Conservation (phyloP, 2,329 filamentous ascomycete species). For the Clarireedia hainanense region DNA sequence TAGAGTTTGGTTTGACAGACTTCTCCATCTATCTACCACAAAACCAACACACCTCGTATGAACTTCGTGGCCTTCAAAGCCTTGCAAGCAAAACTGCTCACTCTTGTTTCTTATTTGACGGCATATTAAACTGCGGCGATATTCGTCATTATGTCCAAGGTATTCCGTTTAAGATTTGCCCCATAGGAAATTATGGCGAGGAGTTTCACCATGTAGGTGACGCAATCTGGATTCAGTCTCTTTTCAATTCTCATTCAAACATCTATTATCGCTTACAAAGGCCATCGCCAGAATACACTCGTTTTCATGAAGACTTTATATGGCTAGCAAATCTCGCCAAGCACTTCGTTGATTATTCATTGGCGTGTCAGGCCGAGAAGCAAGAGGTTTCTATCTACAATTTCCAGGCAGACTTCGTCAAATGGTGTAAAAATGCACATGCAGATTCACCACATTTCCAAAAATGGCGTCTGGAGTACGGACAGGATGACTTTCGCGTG, state of each 20-base stretch:
- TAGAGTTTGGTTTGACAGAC: slow-evolving; percentile 45
- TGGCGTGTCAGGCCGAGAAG: slow-evolving; percentile 11
- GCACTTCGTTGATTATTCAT: slow-evolving; percentile 58
- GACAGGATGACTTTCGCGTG: slow-evolving; percentile 54
- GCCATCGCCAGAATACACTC: slow-evolving; percentile 52
- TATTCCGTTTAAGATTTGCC: slow-evolving; percentile 49
- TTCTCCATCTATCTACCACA: slow-evolving; percentile 48
- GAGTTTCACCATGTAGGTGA: slow-evolving; percentile 39
- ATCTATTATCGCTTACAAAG: slow-evolving; percentile 56
- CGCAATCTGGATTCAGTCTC: slow-evolving; percentile 58
- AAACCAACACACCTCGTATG: slow-evolving; percentile 31
- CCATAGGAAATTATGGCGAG: slow-evolving; percentile 59
- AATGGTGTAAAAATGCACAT: slow-evolving; percentile 47
- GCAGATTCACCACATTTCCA: slow-evolving; percentile 34
- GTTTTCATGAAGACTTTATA: slow-evolving; percentile 55
- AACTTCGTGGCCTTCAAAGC: slow-evolving; percentile 49
- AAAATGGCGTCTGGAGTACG: slow-evolving; percentile 46
- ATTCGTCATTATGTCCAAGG: slow-evolving; percentile 41
- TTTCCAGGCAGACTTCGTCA: slow-evolving; percentile 50
- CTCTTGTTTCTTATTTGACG: slow-evolving; percentile 49
- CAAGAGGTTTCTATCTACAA: slow-evolving; percentile 40
- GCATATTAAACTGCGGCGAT: slow-evolving; percentile 42
- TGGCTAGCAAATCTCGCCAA: slow-evolving; percentile 68
- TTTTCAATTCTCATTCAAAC: slow-evolving; percentile 31
- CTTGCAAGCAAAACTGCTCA: slow-evolving; percentile 35